Percentiles rank a stretch among this genome's conserved stretches.
Evolutionary conservation across 768 basidiomycete species (phyloP).

Genomic region (Lactifluus echinatus): DNA sequence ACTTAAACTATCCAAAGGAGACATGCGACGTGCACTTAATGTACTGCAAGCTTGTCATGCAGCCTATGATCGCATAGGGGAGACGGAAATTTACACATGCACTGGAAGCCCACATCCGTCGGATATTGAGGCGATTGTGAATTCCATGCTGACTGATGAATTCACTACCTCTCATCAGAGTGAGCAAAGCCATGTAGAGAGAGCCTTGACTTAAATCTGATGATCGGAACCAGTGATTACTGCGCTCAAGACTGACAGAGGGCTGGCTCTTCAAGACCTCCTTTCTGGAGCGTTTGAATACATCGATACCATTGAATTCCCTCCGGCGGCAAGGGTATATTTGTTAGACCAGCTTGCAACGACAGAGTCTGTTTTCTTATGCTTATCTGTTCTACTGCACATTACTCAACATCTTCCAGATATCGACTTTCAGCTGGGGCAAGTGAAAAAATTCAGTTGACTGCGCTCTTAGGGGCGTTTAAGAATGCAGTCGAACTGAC

Average conservation of each 20-base stretch:
- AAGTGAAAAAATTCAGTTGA: conserved; percentile 89
- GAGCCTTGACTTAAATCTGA: not conserved
- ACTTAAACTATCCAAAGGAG: conserved; percentile 90
- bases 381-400: not conserved
- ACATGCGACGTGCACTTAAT: conserved; percentile 95
- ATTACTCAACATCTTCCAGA: conserved; percentile 34
- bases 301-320: conserved; percentile 76
- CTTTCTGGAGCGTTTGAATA: conserved; percentile 89
- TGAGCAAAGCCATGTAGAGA: conserved; percentile 28
- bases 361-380: conserved; percentile 63
- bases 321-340: conserved; percentile 80
- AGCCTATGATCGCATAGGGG: conserved; percentile 82
- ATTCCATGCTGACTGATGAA: conserved; percentile 93
- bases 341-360: conserved; percentile 89
- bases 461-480: conserved; percentile 85
- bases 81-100: conserved; percentile 91
- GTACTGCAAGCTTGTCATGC: conserved; percentile 97
- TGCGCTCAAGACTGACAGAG: conserved; percentile 81
- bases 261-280: conserved; percentile 90
- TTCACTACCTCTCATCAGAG: conserved; percentile 87
- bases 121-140: conserved; percentile 89
- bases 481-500: conserved; percentile 85
- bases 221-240: conserved; percentile 58
- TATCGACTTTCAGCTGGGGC: conserved; percentile 89
- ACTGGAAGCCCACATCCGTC: conserved; percentile 94